Percentiles rank a stretch among this genome's conserved stretches.
These are phyloP conservation scores for Yarrowia yakushimensis DNA, from an alignment of 805 yeast genomes.

Conservation along the genomic window DNA sequence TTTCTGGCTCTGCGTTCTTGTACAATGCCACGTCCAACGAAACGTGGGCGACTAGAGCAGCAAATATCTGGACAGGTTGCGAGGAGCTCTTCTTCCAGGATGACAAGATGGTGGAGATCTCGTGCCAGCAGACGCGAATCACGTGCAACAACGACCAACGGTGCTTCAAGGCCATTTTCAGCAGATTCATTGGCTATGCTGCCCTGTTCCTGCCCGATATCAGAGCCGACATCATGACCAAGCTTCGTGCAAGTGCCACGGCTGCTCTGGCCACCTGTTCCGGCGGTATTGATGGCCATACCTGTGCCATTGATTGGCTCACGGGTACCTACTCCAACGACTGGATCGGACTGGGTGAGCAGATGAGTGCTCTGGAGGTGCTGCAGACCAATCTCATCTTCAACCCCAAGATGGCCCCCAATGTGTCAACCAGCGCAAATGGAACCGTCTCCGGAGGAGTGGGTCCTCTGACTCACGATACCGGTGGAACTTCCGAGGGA, in stretches of 20 bases:
- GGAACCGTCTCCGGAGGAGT: slow-evolving; percentile 32
- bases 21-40: slow-evolving; percentile 59
- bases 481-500: slow-evolving; percentile 71
- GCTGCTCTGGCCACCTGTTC: slow-evolving; percentile 78
- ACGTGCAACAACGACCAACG: slow-evolving; percentile 70
- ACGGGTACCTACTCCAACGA: slow-evolving; percentile 35
- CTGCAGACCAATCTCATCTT: slow-evolving; percentile 47
- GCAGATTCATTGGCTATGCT: slow-evolving; percentile 63
- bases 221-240: slow-evolving; percentile 44
- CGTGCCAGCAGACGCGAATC: slow-evolving; percentile 55
- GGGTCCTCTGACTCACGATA: slow-evolving; percentile 54
- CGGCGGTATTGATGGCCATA: slow-evolving; percentile 77
- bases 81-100: slow-evolving; percentile 50
- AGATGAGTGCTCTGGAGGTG: slow-evolving; percentile 70
- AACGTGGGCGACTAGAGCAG: slow-evolving; percentile 56
- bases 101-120: slow-evolving; percentile 61
- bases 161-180: slow-evolving; percentile 66
- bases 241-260: slow-evolving; percentile 50
- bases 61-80: slow-evolving; percentile 44
- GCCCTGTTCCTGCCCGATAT: slow-evolving; percentile 58
- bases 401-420: slow-evolving; percentile 35
- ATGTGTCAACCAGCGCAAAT: slow-evolving; percentile 33
- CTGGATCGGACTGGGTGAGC: slow-evolving; percentile 85
- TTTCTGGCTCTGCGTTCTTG: slow-evolving; percentile 66
- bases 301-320: slow-evolving; percentile 79